Conservation (phyloP, 2,329 filamentous ascomycete species). For the Colletotrichum sp. region DNA sequence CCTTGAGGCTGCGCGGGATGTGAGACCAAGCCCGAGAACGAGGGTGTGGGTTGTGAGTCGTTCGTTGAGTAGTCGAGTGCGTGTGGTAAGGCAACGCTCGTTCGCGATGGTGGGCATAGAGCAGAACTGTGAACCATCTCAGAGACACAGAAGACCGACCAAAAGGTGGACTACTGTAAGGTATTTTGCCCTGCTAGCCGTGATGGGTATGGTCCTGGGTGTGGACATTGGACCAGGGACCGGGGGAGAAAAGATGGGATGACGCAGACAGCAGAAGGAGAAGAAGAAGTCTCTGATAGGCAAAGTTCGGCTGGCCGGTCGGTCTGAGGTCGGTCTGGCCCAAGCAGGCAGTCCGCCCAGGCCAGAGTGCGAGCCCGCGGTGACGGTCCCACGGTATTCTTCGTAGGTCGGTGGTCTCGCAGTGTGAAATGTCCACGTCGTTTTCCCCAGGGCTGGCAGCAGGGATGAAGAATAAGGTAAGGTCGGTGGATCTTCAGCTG, state of each 20-base stretch:
- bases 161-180: neutral
- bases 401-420: neutral
- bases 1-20: slow-evolving; percentile 6
- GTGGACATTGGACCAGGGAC: neutral
- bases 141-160: neutral
- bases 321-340: neutral
- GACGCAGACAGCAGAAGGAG: neutral
- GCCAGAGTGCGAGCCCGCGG: neutral
- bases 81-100: neutral
- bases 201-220: neutral
- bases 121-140: neutral
- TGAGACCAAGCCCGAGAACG: slow-evolving; percentile 1
- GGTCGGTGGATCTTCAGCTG: slow-evolving; percentile 18
- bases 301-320: neutral
- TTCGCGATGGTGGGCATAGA: neutral
- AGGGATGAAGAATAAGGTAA: slow-evolving; percentile 20
- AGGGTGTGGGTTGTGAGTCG: neutral
- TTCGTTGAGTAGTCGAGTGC: neutral
- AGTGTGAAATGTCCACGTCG: neutral
- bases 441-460: neutral
- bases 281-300: neutral
- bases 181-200: neutral
- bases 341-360: neutral
- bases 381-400: neutral
- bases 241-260: slow-evolving; percentile 4